Base-by-base conservation (phyloP, 2,329 filamentous ascomycete genomes). In the Xylariaceae sp. region DNA sequence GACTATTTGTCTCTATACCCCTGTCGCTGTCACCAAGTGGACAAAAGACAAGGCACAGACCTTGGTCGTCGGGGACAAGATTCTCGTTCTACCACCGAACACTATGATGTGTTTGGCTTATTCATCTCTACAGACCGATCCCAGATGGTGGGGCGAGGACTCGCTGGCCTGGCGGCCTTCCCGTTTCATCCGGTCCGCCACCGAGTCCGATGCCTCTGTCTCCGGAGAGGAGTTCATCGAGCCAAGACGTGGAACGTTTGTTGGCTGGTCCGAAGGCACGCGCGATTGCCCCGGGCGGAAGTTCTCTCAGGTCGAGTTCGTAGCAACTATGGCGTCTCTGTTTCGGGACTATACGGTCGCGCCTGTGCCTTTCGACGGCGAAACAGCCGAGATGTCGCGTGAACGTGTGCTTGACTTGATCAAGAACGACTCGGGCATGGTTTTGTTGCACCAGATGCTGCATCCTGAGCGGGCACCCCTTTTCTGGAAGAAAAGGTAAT, bases 1-100 rank as follows among this genome's bases (percentile, higher is more conserved):
- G 50, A 66, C 62, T 1, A 41, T 70, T 5, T 64, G 66, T 5
- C 53, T 70, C 0, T 68, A 65, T 35, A 54, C 57, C 0, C 60
- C 62, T 0, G 55, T 67, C 0, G 48, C 53, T 2, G 13, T 47
- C 0, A 32, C 46, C 15, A 58, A 59, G 24, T 59, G 51, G 52
- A 56, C 53, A 3, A 41, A 24, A 2, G 44, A 42, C 1, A 41
- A 38, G 2, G 50, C 40, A 19, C 48, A 41, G 1, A 2, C 19
- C 1, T 41, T 59, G 1, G 7, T 12, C 1, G 42, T 57, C 3
- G 46, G 43, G 2, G 44, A 38, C 2, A 50, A 47, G 30, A 50
- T 40, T 0, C 1, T 54, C 3, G 19, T 36, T 2, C 27, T 57
- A 0, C 56, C 57, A 0, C 51, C 55, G 0, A 43, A 46, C 3